A percentile compares a stretch with the other conserved stretches of the same genome.
These are phyloP conservation scores for Nothophytophthora sp. DNA, from an alignment of 352 stramenopile genomes.

Conservation along the genomic window DNA sequence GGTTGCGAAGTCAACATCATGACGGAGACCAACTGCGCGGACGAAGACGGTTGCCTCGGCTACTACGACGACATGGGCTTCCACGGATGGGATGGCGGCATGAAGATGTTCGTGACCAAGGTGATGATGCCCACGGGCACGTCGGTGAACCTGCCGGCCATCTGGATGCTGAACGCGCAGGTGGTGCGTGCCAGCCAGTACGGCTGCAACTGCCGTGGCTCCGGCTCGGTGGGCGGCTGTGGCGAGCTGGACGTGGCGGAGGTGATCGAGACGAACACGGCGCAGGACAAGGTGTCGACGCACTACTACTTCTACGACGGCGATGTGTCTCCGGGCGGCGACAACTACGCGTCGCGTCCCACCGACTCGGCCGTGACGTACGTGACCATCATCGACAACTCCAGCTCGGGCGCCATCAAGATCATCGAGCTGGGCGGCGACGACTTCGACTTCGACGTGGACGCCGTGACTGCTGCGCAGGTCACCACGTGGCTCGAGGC, in stretches of 20 bases:
- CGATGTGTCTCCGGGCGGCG: slow-evolving; percentile 31
- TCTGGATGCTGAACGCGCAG: slow-evolving; percentile 82
- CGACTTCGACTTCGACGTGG: slow-evolving; percentile 42
- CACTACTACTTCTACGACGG: slow-evolving; percentile 81
- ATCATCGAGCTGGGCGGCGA: slow-evolving; percentile 41
- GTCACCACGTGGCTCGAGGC: slow-evolving; percentile 34
- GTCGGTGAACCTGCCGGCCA: slow-evolving; percentile 53
- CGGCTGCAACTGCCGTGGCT: slow-evolving; percentile 73
- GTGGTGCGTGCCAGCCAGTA: slow-evolving; percentile 70
- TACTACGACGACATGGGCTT: slow-evolving; percentile 68
- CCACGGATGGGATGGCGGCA: slow-evolving; percentile 65
- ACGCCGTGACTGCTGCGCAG: slow-evolving; percentile 27
- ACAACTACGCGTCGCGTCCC: slow-evolving; percentile 44
- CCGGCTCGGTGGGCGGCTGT: slow-evolving; percentile 51
- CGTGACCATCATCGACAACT: slow-evolving; percentile 56
- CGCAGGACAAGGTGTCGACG: slow-evolving; percentile 57
- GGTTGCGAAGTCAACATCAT: slow-evolving; percentile 80
- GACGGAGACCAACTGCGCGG: slow-evolving; percentile 48
- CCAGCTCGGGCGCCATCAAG: slow-evolving; percentile 36
- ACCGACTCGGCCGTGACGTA: slow-evolving; percentile 39
- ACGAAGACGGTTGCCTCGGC: slow-evolving; percentile 47
- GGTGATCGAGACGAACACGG: slow-evolving; percentile 64
- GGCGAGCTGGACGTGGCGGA: slow-evolving; percentile 75
- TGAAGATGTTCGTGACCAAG: slow-evolving; percentile 80
- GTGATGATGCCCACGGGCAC: slow-evolving; percentile 52